These are phyloP conservation scores for Triticum monococcum DNA, from an alignment of 176 grass and related monocot genomes.

Conservation along the genomic window DNA sequence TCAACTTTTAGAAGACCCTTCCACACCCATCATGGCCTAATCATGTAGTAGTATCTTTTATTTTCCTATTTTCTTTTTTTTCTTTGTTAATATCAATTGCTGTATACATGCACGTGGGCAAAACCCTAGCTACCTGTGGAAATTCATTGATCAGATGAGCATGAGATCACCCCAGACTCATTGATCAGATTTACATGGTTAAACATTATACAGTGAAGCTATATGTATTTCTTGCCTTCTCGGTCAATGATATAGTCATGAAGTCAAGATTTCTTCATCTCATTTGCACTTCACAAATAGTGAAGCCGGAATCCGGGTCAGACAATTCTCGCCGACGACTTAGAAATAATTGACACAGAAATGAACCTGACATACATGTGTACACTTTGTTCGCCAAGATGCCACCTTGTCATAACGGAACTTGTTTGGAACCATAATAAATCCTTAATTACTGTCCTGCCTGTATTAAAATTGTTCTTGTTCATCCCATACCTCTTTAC, in stretches of 20 bases:
- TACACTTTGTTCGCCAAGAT: not conserved
- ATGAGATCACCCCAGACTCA: not conserved
- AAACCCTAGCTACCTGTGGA: not conserved
- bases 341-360: not conserved
- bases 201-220: not conserved
- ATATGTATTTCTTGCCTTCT: not conserved
- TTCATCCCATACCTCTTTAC: not conserved
- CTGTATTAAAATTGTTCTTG: not conserved
- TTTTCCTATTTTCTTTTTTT: not conserved
- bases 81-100: not conserved
- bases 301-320: not conserved
- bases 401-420: not conserved
- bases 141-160: not conserved
- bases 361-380: not conserved
- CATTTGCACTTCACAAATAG: not conserved
- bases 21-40: conserved; percentile 41
- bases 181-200: not conserved
- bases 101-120: not conserved
- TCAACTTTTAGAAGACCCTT: conserved; percentile 42
- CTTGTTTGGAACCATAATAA: not conserved
- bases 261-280: not conserved
- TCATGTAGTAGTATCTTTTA: conserved; percentile 17
- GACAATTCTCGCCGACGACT: not conserved
- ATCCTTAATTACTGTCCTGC: not conserved
- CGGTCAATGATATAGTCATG: no score